Percentiles rank a stretch among this genome's conserved stretches.
Conservation (phyloP, 2,329 filamentous ascomycete genomes). For the Zopfia rhizophila region DNA sequence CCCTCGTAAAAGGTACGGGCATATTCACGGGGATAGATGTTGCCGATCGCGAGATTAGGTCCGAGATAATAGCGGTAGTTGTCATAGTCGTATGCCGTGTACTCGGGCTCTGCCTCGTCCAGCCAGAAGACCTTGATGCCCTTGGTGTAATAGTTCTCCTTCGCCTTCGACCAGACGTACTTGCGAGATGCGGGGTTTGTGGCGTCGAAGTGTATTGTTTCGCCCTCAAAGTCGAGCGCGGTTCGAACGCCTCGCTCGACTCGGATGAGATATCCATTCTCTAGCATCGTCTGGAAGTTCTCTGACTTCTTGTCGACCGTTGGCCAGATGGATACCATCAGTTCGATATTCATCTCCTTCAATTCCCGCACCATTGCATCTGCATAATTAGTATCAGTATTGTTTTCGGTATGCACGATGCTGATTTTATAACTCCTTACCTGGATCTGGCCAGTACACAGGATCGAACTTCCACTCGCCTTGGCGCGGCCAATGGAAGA, state of each 20-base stretch:
- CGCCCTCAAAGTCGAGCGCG: slow-evolving; percentile 68
- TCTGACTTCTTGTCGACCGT: slow-evolving; percentile 69
- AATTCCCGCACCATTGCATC: slow-evolving; percentile 73
- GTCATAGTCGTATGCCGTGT: slow-evolving; percentile 72
- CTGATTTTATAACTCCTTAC: slow-evolving; percentile 8
- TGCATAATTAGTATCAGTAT: too few species aligned
- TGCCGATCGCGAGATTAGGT: slow-evolving; percentile 66
- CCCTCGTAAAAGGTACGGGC: slow-evolving; percentile 70
- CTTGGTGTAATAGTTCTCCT: slow-evolving; percentile 69
- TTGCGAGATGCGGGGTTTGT: slow-evolving; percentile 69
- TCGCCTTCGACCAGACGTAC: slow-evolving; percentile 69
- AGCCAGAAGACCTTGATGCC: slow-evolving; percentile 75
- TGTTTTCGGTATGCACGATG: too few species aligned
- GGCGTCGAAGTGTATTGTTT: slow-evolving; percentile 70
- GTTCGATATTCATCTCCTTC: slow-evolving; percentile 66
- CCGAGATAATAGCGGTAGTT: slow-evolving; percentile 70
- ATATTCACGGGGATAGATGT: slow-evolving; percentile 69
- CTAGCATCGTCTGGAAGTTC: slow-evolving; percentile 71
- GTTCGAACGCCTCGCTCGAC: slow-evolving; percentile 68
- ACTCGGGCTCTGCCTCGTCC: slow-evolving; percentile 76
- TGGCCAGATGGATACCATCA: slow-evolving; percentile 77
- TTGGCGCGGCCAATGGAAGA: slow-evolving; percentile 74
- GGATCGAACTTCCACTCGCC: slow-evolving; percentile 76
- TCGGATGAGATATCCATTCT: slow-evolving; percentile 69
- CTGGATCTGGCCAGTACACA: slow-evolving; percentile 72